Evolutionary conservation across 2,329 filamentous ascomycete species (phyloP).

Genomic region (Trichophyton verrucosum): DNA sequence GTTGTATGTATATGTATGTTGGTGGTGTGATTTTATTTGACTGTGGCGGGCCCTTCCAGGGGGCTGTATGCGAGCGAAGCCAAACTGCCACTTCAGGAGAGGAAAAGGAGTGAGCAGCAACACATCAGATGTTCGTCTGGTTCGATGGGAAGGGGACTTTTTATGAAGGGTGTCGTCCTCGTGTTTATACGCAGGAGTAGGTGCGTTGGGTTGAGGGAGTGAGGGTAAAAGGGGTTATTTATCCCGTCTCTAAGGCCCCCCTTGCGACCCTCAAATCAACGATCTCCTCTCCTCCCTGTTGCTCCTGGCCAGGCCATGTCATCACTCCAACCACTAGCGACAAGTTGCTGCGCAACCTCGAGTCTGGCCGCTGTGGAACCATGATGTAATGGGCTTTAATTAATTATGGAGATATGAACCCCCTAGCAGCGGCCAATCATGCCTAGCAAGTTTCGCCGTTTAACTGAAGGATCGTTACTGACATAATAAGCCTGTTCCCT

Average conservation of each 20-base stretch:
- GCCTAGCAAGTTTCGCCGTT: background rate
- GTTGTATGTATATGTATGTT: background rate
- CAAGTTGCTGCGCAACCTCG: background rate
- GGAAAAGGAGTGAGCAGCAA: background rate
- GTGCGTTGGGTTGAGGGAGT: background rate
- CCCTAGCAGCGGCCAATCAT: background rate
- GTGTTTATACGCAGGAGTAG: background rate
- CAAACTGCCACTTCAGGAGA: background rate
- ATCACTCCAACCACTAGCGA: background rate
- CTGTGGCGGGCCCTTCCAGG: background rate
- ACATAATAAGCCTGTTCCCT: background rate
- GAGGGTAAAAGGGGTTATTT: background rate
- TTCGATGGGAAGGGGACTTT: background rate
- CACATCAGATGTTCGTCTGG: background rate
- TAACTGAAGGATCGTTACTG: background rate
- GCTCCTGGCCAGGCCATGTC: background rate
- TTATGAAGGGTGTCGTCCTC: background rate
- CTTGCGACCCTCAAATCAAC: background rate
- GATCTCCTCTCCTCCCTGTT: background rate
- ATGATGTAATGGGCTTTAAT: constrained; percentile 1
- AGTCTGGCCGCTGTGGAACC: constrained; percentile 1
- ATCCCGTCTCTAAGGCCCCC: background rate
- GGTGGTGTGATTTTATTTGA: background rate
- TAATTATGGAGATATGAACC: background rate
- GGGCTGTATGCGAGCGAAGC: background rate